phyloP scores from a whole-genome alignment of 164 flowering plant genomes.

The Kingdonia uniflora region DNA sequence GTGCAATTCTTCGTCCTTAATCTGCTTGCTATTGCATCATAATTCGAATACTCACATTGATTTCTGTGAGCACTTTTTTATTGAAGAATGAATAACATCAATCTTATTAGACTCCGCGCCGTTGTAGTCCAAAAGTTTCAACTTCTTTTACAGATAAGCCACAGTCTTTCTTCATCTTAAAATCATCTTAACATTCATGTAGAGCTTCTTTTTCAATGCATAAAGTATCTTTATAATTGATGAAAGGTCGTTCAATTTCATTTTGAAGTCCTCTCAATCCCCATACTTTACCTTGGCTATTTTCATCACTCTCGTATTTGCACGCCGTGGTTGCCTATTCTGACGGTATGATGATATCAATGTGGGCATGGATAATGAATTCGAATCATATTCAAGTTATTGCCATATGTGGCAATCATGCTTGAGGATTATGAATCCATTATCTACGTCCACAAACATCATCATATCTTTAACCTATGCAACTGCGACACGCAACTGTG shows the following conservation, averaged over 20 bases:
- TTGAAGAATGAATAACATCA: slow-evolving; percentile 61
- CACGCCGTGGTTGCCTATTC: slow-evolving; percentile 17
- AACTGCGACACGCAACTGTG: no score
- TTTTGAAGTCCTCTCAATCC: slow-evolving; percentile 24
- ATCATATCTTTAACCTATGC: no score
- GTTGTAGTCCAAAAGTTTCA: slow-evolving; percentile 50
- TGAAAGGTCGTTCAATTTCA: slow-evolving; percentile 47
- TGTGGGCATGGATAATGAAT: slow-evolving; percentile 32
- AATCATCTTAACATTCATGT: slow-evolving; percentile 82
- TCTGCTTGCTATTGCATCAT: no score
- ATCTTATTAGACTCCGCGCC: slow-evolving; percentile 87
- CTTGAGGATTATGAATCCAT: slow-evolving; percentile 29
- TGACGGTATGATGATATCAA: slow-evolving; percentile 25
- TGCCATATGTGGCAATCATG: no score
- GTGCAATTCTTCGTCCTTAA: no score
- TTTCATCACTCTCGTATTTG: slow-evolving; percentile 32
- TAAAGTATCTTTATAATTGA: slow-evolving; percentile 67
- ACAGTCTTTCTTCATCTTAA: slow-evolving; percentile 87
- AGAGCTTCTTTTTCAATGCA: slow-evolving; percentile 88
- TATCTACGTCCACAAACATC: no score
- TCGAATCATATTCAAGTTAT: no score
- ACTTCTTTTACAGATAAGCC: slow-evolving; percentile 62
- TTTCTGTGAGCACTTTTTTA: slow-evolving; percentile 54
- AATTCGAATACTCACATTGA: slow-evolving; percentile 47
- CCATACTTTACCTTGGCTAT: slow-evolving; percentile 37